Base-by-base conservation (phyloP, 164 flowering plant genomes). In the Warburgia ugandensis region DNA sequence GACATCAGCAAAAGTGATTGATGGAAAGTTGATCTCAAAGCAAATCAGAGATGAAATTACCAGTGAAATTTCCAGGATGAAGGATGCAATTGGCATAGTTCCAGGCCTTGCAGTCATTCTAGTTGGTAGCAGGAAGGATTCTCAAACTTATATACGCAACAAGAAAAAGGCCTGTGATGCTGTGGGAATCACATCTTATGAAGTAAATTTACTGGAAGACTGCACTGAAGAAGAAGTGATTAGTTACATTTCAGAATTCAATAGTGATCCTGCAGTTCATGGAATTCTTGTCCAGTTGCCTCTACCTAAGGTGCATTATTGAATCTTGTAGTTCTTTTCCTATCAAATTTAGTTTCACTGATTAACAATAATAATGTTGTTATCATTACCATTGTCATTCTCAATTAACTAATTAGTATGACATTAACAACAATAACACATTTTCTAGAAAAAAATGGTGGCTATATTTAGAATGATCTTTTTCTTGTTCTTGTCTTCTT, bases 221-320 rank as follows among this genome's bases (percentile, higher is more conserved):
- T 57, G 77, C 21, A 48, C 83, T 0, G 99, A 94, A 57, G 48
- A 77, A 61, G 94, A 89, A 53, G 87, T 94, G 26, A 76, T 94
- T 29, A 65, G 76, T 47, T 54, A 31, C 53, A 74, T 89, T 17
- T 56, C 75, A 4, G 61, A 45, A 31, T 94, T 86, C 65, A 94
- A 89, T 61, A 73, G 64, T 28, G 86, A 88, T 70, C 78, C 89
- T 37, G 44, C 78, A 3, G 80, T 89, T 55, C 95, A 89, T 67
- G 99, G 97, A 31, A 89, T 94, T 58, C 92, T 89, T 61, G 89
- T 94, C 65, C 99, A 94, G 70, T 62, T 94, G 26, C 99, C 99
- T 45, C 71, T 94, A 8, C 97, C 99, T 57, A 68, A 74, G 43
- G 98, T 92, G 77, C 56, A 33, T 50, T 59, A 13, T 70, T 49